Evolutionary conservation across 2,329 filamentous ascomycete species (phyloP), one percentile per base, ranked within the genome.

Genomic region (Fusarium mexicanum): DNA sequence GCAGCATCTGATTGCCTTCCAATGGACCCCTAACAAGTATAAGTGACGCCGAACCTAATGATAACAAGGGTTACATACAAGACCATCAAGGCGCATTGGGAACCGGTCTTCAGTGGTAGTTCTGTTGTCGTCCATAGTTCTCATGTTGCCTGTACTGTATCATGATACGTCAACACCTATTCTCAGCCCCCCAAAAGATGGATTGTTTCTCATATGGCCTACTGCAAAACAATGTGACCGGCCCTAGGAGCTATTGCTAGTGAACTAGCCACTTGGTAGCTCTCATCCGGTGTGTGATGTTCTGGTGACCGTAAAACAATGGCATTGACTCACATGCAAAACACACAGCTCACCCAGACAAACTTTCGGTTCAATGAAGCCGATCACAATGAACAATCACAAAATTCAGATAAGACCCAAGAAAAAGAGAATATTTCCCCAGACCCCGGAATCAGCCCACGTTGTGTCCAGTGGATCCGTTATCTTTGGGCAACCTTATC

Each of bases 401-500:
- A 4, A 20, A 17, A 18, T 13, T 0, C 9, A n/a, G 51, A 54
- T 54, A 54, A 54, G 35, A 40, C 35, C 24, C 5, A 40, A 40
- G 51, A 54, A n/a, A 26, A 24, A 20, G 12, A n/a, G 35, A 54
- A 38, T 26, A 40, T 40, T 54, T 54, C 35, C 51, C 51, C 51
- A 40, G 51, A 40, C 35, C 35, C 51, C 35, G 8, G 35, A 40
- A 29, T 13, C 51, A 13, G 10, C 35, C 40, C 35, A 54, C 24
- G 24, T n/a, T 54, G 24, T 14, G 2, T n/a, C 35, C 22, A 2
- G 51, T 54, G 35, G 35, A 54, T 10, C 35, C 51, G 20, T 54
- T 54, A 54, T 54, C 35, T 54, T 40, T 14, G 14, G 35, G 35
- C 35, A 54, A 54, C 35, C 35, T 54, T 54, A 54, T 54, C 51